Evolutionary conservation across 805 yeast species (phyloP), one percentile per base, ranked within the genome.

Genomic region (Metahyphopichia silvanorum): DNA sequence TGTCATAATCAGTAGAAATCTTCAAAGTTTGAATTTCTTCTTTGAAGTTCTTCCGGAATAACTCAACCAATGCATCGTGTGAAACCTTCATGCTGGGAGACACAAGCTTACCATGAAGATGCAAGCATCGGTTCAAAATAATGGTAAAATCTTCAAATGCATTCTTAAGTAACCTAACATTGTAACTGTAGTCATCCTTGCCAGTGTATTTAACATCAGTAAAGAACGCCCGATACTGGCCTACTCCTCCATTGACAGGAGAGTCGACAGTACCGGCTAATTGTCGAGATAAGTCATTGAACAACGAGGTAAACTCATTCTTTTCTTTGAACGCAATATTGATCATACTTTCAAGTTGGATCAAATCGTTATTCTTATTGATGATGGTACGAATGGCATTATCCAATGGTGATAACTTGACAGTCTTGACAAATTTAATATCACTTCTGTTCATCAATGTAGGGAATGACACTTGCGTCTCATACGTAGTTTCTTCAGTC

Each of bases 201-300:
- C 56, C 63, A 19, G 49, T 56, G 33, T 59, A 58, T 31, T 55
- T 54, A 2, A 57, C 44, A 30, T 68, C 71, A 22, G 55, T 57
- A 51, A 84, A 76, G 52, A 87, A 86, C 2, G 74, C 74, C 34
- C 89, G 70, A 58, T 84, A 87, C 51, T 83, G 87, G 2, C 86
- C 85, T 42, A 87, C 85, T 37, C 96, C 96, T 21, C 96, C 96
- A 53, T 87, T 87, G 5, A 87, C 91, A 3, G 96, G 96, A 0
- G 96, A 78, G 53, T 86, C 95, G 34, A 88, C 89, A 0, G 96
- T 85, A 26, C 96, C 96, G 3, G 86, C 74, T 34, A 82, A 62
- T 47, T 77, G 77, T 55, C 91, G 68, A 5, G 89, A 79, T 39
- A 84, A 60, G 49, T 79, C 86, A 43, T 73, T 71, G 53, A 80